These are phyloP conservation scores for Cyclanthera cordifolia DNA, from an alignment of 306 rosid genomes.

Conservation along the genomic window DNA sequence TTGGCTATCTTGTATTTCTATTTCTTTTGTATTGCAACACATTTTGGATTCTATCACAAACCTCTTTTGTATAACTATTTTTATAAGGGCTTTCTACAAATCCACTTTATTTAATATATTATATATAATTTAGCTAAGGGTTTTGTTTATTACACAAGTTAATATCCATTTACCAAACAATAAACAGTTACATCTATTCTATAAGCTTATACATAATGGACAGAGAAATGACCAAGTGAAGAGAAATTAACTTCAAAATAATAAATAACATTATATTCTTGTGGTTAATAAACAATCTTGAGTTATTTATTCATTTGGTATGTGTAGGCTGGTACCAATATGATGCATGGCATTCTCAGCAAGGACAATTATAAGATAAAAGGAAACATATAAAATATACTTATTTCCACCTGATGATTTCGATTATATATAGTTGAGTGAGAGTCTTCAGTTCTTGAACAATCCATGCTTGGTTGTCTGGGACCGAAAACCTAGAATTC, in stretches of 20 bases:
- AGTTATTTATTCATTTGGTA: neutral
- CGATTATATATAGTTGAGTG: too few species aligned
- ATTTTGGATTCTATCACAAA: too few species aligned
- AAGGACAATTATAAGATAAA: conserved; percentile 1
- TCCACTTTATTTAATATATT: too few species aligned
- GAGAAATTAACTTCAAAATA: neutral
- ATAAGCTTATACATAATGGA: neutral
- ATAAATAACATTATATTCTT: neutral
- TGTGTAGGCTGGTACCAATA: neutral
- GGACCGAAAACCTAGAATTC: neutral
- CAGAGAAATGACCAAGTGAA: neutral
- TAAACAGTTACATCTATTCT: too few species aligned
- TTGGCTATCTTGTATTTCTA: too few species aligned
- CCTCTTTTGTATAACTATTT: too few species aligned
- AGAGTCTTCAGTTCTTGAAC: neutral
- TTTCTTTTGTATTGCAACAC: too few species aligned
- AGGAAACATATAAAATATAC: neutral
- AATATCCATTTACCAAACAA: too few species aligned
- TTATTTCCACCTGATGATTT: conserved; percentile 10
- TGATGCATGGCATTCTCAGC: neutral
- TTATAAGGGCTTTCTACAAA: too few species aligned
- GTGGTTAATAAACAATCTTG: conserved; percentile 1
- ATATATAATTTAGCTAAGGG: too few species aligned
- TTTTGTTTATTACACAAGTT: too few species aligned
- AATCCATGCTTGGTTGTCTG: neutral